A percentile compares a stretch with the other conserved stretches of the same genome.
Conservation (phyloP, 2,329 filamentous ascomycete species). For the Mollisiaceae sp. region DNA sequence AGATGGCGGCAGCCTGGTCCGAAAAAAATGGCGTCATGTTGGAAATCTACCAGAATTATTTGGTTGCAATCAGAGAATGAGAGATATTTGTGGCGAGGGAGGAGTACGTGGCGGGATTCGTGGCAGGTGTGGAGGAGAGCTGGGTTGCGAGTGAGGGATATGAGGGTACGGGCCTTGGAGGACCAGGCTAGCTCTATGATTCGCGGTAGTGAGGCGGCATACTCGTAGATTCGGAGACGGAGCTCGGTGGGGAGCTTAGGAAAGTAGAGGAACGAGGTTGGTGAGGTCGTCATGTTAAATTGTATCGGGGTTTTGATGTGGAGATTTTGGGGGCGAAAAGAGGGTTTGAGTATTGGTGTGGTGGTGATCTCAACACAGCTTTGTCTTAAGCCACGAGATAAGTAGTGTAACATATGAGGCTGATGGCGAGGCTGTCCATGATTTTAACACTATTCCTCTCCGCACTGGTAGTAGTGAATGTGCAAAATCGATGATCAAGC, state of each 20-base stretch:
- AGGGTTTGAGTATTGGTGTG: background rate
- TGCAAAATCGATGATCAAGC: background rate
- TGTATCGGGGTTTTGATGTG: background rate
- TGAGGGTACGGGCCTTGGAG: slow-evolving; percentile 12
- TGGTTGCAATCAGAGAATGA: slow-evolving; percentile 10
- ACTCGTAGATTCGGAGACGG: slow-evolving; percentile 9
- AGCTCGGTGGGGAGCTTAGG: slow-evolving; percentile 15
- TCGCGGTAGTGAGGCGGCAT: slow-evolving; percentile 12
- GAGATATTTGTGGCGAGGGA: slow-evolving; percentile 2
- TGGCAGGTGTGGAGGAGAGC: slow-evolving; percentile 33
- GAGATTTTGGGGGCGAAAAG: background rate
- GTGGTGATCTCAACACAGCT: background rate
- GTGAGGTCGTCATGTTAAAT: background rate
- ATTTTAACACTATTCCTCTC: background rate
- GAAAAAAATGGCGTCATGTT: slow-evolving; percentile 16
- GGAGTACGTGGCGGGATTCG: slow-evolving; percentile 31
- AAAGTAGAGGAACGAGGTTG: slow-evolving; percentile 7
- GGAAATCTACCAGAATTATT: slow-evolving; percentile 10
- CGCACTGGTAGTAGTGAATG: background rate
- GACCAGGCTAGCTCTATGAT: slow-evolving; percentile 17
- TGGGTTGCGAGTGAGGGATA: slow-evolving; percentile 32
- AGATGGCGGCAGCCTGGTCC: slow-evolving; percentile 18
- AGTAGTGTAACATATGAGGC: slow-evolving; percentile 2
- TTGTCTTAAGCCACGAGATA: slow-evolving; percentile 11
- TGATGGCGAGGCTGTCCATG: slow-evolving; percentile 10